Conservation (phyloP, 108 stramenopile species). For the Mediolabrus comicus region DNA sequence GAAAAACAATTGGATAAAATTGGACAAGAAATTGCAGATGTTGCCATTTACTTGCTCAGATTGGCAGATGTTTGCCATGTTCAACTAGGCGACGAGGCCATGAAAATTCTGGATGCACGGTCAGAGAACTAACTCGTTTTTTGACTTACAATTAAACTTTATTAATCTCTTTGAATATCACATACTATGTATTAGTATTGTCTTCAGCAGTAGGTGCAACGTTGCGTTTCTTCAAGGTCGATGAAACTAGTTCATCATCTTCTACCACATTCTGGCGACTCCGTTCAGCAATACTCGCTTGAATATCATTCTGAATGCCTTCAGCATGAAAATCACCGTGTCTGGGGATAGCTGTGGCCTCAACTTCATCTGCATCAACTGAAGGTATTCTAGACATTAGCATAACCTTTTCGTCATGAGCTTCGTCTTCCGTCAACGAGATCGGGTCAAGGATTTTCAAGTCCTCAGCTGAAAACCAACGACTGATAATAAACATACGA, state of each 20-base stretch:
- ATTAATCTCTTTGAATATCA: neutral
- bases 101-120: conserved; percentile 1
- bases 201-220: too few species aligned
- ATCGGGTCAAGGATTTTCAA: conserved; percentile 47
- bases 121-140: neutral
- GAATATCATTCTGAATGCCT: too few species aligned
- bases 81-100: conserved; percentile 16
- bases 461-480: conserved; percentile 35
- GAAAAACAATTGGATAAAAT: conserved; percentile 63
- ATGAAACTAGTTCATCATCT: too few species aligned
- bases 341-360: too few species aligned
- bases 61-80: conserved; percentile 69
- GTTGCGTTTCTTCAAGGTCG: too few species aligned
- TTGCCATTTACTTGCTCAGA: conserved; percentile 86
- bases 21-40: conserved; percentile 92
- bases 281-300: too few species aligned
- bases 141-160: neutral
- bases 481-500: conserved; percentile 31
- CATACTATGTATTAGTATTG: too few species aligned
- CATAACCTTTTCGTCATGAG: conserved; percentile 24
- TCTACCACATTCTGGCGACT: too few species aligned
- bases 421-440: conserved; percentile 39
- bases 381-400: too few species aligned
- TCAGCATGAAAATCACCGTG: too few species aligned
- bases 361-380: too few species aligned